Base-by-base conservation (phyloP, 129 eudicot genomes). In the Saussurea involucrata region DNA sequence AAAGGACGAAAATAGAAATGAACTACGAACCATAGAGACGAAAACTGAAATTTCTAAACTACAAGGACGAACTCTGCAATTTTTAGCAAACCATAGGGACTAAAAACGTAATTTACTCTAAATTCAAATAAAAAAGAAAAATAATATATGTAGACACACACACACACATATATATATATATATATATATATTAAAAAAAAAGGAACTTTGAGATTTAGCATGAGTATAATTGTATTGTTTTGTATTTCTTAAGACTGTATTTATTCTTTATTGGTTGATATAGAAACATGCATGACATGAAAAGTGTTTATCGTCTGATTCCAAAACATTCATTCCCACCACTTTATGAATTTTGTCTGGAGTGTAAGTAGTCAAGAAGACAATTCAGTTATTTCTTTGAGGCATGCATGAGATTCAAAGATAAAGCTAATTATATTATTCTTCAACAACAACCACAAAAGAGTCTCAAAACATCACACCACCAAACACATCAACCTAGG, bases 351-450 rank as follows among this genome's bases (percentile, higher is more conserved):
- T 22, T 78, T 78, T 83, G 83, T 83, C 83, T 69, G 46, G 79
- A 24, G 24, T 20, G 34, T 24, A 74, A 73, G 44, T 66, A 66
- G 58, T 72, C 73, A 66, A 63, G 20, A 28, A 64, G 66, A 72
- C 81, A 21, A 68, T 66, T 53, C 80, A 24, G 20, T 72, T 76
- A 74, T 78, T 73, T 53, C 78, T 55, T 79, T 67, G 7, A 11
- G 67, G 42, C 37, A 53, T 25, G 75, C 79, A 77, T 77, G 79
- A 77, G 86, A 83, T 74, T 78, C 87, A 78, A 83, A 83, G 81
- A 71, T 31, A 78, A 68, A 68, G 15, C 61, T 53, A 20, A 46
- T 46, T 8, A 53, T 53, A 53, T 4, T 68, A 32, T 44, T 68
- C 44, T 68, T 32, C 25, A 28, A 11, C 71, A 68, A 68, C 4